Evolutionary conservation across 1,284 basidiomycete species (phyloP).

Genomic region (Schizophyllum amplum): DNA sequence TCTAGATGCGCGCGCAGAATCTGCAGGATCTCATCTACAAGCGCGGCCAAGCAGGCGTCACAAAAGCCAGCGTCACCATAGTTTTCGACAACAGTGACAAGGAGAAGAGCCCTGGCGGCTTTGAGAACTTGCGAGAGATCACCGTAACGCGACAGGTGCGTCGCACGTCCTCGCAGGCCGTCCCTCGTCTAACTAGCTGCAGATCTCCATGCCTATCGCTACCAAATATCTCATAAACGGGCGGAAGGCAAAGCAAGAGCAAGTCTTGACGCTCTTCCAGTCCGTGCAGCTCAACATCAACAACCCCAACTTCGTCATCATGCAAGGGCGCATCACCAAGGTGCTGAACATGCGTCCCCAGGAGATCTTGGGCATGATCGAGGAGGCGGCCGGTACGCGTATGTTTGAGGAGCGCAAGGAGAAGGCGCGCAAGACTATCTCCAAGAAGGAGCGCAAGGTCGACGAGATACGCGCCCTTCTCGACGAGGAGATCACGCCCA

Average conservation of each 20-base stretch:
- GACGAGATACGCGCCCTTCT: conserved; percentile 82
- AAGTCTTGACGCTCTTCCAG: conserved; percentile 91
- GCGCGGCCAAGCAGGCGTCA: conserved; percentile 94
- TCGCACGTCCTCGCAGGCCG: conserved; percentile 6
- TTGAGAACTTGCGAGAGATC: conserved; percentile 81
- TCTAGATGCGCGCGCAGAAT: conserved; percentile 89
- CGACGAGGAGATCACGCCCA: conserved; percentile 90
- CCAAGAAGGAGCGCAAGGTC: conserved; percentile 96
- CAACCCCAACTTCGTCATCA: conserved; percentile 99
- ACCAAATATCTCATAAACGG: conserved; percentile 98
- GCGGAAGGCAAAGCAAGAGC: conserved; percentile 87
- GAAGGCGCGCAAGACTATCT: conserved; percentile 95
- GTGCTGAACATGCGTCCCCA: conserved; percentile 96
- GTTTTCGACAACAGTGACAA: conserved; percentile 99
- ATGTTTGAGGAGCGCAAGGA: conserved; percentile 99
- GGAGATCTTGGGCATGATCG: conserved; percentile 98
- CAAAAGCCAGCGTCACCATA: conserved; percentile 96
- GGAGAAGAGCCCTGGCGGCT: conserved; percentile 79
- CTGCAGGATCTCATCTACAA: conserved; percentile 98
- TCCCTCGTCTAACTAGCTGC: conserved; percentile 12
- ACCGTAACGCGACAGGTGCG: conserved; percentile 93
- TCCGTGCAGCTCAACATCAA: conserved; percentile 99
- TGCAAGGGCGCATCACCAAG: conserved; percentile 97
- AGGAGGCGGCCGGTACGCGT: conserved; percentile 96
- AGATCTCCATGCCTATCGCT: conserved; percentile 90